Evolutionary conservation across 768 basidiomycete genomes (phyloP).

Genomic region (Clitopilus hobsonii): DNA sequence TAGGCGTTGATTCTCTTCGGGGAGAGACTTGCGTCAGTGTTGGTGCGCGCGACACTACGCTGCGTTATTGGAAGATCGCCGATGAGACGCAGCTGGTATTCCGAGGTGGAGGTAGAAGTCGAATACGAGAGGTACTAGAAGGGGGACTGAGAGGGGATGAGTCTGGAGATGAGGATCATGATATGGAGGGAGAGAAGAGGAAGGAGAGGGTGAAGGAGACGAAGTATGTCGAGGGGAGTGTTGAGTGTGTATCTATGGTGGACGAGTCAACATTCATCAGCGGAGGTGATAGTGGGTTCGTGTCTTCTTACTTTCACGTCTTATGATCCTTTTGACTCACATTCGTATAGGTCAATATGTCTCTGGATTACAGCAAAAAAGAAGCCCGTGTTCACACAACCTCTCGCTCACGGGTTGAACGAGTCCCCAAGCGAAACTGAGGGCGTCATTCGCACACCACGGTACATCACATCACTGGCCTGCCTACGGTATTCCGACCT

Average conservation of each 20-base stretch:
- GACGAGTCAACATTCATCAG: constrained; percentile 91
- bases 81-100: constrained; percentile 96
- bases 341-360: constrained; percentile 68
- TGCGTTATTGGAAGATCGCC: constrained; percentile 93
- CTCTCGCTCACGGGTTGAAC: constrained; percentile 84
- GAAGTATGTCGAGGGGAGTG: constrained; percentile 81
- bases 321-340: not conserved
- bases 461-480: constrained; percentile 89
- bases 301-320: constrained; percentile 11
- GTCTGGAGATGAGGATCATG: constrained; percentile 40
- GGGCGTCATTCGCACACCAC: constrained; percentile 68
- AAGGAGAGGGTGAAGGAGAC: constrained; percentile 27
- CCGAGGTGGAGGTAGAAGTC: constrained; percentile 87
- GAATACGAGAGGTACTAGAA: constrained; percentile 75
- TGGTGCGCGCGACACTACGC: constrained; percentile 87
- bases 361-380: constrained; percentile 93
- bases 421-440: constrained; percentile 68
- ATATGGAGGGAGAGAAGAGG: constrained; percentile 13
- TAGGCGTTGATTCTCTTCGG: constrained; percentile 74
- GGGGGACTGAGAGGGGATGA: constrained; percentile 65
- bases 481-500: constrained; percentile 85
- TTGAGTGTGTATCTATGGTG: constrained; percentile 92
- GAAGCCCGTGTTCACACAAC: constrained; percentile 86
- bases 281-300: constrained; percentile 95
- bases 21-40: constrained; percentile 83